These are phyloP conservation scores for Pseudogymnoascus sp. DNA, from an alignment of 2,329 filamentous ascomycete genomes.

Conservation along the genomic window DNA sequence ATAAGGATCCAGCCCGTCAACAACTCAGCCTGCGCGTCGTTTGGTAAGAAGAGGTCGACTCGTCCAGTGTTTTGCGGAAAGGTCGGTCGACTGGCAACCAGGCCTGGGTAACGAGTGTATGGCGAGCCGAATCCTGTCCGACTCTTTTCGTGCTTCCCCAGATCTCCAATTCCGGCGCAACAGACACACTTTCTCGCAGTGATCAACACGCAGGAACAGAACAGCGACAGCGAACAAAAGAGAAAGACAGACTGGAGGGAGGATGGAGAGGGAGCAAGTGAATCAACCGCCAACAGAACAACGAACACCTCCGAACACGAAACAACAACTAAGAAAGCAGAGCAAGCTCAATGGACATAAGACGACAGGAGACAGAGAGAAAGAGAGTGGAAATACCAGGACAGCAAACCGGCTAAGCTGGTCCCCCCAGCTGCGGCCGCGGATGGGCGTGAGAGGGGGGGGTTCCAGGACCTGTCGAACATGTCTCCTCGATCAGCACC, in stretches of 20 bases:
- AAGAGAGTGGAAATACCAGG: neutral
- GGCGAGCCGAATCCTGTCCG: neutral
- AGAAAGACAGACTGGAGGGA: constrained; percentile 20
- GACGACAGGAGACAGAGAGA: constrained; percentile 5
- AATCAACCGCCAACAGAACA: constrained; percentile 12
- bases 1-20: neutral
- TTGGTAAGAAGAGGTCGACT: neutral
- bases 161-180: neutral
- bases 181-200: neutral
- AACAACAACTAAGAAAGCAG: constrained; percentile 2
- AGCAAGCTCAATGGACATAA: constrained; percentile 7
- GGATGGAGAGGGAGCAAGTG: constrained; percentile 13
- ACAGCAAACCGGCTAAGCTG: neutral
- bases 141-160: constrained; percentile 3
- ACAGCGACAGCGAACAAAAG: constrained; percentile 15
- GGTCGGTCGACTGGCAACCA: constrained; percentile 29
- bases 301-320: constrained; percentile 8
- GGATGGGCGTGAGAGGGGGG: neutral
- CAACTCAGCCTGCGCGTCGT: neutral
- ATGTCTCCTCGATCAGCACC: neutral
- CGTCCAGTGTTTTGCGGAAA: neutral
- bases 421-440: neutral
- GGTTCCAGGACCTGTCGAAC: neutral
- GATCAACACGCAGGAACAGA: constrained; percentile 14
- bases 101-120: constrained; percentile 21